Conservation (phyloP, 2,329 filamentous ascomycete species). For the Thelonectria rubi region DNA sequence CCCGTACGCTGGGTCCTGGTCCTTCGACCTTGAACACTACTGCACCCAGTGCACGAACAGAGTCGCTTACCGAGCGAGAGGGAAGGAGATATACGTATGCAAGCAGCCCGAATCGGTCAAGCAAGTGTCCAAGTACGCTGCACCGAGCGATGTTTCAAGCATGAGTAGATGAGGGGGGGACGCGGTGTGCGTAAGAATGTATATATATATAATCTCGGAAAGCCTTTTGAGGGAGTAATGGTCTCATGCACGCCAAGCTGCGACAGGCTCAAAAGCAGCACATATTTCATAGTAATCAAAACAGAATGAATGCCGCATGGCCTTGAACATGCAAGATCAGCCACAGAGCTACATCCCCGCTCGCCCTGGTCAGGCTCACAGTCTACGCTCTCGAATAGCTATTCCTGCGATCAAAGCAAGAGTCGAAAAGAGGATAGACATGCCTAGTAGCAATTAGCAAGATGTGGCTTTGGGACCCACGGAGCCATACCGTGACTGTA, state of each 20-base stretch:
- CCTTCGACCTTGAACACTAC: constrained; percentile 22
- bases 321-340: too few species aligned
- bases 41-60: constrained; percentile 17
- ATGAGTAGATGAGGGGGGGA: neutral
- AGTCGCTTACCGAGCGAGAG: constrained; percentile 17
- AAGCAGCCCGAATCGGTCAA: constrained; percentile 16
- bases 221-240: neutral
- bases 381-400: constrained; percentile 7
- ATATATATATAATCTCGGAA: neutral
- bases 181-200: too few species aligned
- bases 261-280: neutral
- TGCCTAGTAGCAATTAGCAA: constrained; percentile 5
- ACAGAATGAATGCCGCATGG: neutral
- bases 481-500: constrained; percentile 30
- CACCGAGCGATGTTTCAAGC: neutral
- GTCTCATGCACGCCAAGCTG: neutral
- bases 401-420: constrained; percentile 5
- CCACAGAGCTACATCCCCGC: too few species aligned
- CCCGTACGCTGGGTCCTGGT: constrained; percentile 16
- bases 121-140: constrained; percentile 13
- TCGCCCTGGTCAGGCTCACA: too few species aligned
- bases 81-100: constrained; percentile 24
- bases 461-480: neutral
- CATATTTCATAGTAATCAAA: neutral
- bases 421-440: constrained; percentile 21